Evolutionary conservation across 345 rosid genomes (phyloP).

Genomic region (Diplotaxis tenuifolia): DNA sequence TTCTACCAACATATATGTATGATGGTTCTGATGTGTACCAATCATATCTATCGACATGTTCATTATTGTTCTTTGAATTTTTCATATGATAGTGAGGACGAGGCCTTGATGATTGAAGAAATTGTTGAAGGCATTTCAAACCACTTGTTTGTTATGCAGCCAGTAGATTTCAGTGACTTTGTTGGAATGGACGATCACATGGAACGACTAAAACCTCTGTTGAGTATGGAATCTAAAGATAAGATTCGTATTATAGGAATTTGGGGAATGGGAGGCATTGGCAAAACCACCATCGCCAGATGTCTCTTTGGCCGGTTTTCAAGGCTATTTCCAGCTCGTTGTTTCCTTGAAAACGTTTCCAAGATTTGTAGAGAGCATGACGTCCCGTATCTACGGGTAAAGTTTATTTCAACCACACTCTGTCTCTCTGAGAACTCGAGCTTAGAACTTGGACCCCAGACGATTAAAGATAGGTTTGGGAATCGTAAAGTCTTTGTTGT

Average conservation of each 20-base stretch:
- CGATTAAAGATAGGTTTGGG: background rate
- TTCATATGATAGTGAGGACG: background rate
- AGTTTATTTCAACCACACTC: background rate
- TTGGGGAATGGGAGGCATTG: background rate
- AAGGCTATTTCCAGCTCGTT: background rate
- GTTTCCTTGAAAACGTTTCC: background rate
- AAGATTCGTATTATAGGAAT: constrained; percentile 2
- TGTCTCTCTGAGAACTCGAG: background rate
- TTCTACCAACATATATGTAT: too few relatives aligned
- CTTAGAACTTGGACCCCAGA: background rate
- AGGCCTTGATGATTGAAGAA: background rate
- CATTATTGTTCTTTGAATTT: background rate
- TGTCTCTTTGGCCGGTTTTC: background rate
- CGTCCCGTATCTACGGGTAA: background rate
- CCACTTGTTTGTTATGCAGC: background rate
- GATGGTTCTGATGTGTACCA: background rate
- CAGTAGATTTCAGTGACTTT: background rate
- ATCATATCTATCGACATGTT: too few relatives aligned
- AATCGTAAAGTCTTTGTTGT: background rate
- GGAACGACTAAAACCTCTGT: background rate
- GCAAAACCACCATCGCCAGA: constrained; percentile 12
- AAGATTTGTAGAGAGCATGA: background rate
- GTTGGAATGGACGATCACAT: constrained; percentile 6
- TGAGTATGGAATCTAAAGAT: background rate
- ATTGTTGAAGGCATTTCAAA: background rate